phyloP scores from a whole-genome alignment of 2,329 filamentous ascomycete genomes.

The Pseudonectria foliicola region DNA sequence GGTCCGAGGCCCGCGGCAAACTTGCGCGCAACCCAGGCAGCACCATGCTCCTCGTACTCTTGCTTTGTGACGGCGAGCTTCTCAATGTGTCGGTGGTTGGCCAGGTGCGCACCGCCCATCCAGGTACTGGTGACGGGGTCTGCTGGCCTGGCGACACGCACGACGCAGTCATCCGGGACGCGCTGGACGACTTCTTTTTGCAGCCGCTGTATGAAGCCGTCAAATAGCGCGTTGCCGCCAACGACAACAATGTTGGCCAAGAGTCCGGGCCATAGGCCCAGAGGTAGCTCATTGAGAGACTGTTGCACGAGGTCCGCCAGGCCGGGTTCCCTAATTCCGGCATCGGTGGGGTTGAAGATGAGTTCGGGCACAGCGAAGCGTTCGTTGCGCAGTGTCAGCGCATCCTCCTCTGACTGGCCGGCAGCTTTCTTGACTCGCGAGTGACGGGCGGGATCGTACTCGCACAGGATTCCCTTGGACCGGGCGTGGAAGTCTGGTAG shows the following conservation, averaged over 20 bases:
- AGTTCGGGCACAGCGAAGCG: slow-evolving; percentile 86
- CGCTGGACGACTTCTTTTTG: slow-evolving; percentile 66
- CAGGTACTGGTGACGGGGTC: slow-evolving; percentile 78
- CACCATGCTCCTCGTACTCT: slow-evolving; percentile 85
- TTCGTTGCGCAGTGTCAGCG: slow-evolving; percentile 84
- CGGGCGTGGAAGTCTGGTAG: slow-evolving; percentile 68
- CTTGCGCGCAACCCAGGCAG: slow-evolving; percentile 63
- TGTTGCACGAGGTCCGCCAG: slow-evolving; percentile 78
- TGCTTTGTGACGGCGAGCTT: slow-evolving; percentile 71
- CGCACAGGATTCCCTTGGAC: slow-evolving; percentile 61
- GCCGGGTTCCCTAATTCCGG: slow-evolving; percentile 77
- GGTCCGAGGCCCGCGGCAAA: slow-evolving; percentile 41
- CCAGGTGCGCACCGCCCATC: slow-evolving; percentile 75
- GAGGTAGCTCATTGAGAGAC: slow-evolving; percentile 64
- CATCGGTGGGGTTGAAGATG: slow-evolving; percentile 77
- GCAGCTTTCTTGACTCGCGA: slow-evolving; percentile 42
- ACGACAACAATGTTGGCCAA: slow-evolving; percentile 84
- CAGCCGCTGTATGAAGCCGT: slow-evolving; percentile 75
- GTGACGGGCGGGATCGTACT: slow-evolving; percentile 64
- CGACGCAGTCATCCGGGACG: slow-evolving; percentile 68
- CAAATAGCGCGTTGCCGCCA: slow-evolving; percentile 74
- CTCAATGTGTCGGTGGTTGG: slow-evolving; percentile 60
- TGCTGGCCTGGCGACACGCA: slow-evolving; percentile 62
- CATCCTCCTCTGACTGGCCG: slow-evolving; percentile 56
- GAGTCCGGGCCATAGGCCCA: slow-evolving; percentile 76